Conservation (phyloP, 805 yeast species). For the Yamadazyma philogaea region DNA sequence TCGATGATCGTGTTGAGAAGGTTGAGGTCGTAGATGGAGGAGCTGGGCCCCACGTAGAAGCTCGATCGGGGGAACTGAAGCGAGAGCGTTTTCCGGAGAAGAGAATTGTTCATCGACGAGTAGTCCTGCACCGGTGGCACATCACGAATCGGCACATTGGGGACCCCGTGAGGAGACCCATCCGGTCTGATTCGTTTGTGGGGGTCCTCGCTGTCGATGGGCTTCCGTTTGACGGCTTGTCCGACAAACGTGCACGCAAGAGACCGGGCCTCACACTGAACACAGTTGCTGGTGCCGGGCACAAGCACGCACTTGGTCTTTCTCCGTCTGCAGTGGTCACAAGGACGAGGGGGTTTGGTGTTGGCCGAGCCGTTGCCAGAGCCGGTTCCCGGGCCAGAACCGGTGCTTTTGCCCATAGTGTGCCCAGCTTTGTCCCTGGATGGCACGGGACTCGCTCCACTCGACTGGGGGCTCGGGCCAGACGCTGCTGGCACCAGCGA, state of each 20-base stretch:
- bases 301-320: slow-evolving; percentile 75
- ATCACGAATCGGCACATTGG: slow-evolving; percentile 47
- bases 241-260: slow-evolving; percentile 74
- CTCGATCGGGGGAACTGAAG: slow-evolving; percentile 88
- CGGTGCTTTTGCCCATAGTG: too few relatives aligned
- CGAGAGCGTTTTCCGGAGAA: slow-evolving; percentile 66
- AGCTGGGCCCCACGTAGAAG: slow-evolving; percentile 84
- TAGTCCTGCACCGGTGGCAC: slow-evolving; percentile 66
- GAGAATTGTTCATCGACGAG: slow-evolving; percentile 57
- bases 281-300: slow-evolving; percentile 63
- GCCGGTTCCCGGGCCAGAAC: neutral
- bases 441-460: neutral
- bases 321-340: slow-evolving; percentile 81
- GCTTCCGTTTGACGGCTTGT: slow-evolving; percentile 43
- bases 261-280: slow-evolving; percentile 72
- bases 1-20: slow-evolving; percentile 60
- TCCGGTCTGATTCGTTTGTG: slow-evolving; percentile 21
- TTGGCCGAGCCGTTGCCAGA: slow-evolving; percentile 5
- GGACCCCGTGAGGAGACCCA: slow-evolving; percentile 12
- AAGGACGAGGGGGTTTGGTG: slow-evolving; percentile 56
- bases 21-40: slow-evolving; percentile 67
- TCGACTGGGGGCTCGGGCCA: neutral
- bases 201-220: slow-evolving; percentile 15
- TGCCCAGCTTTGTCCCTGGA: too few relatives aligned
- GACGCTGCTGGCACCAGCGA: too few relatives aligned